Conservation (phyloP, 2,329 filamentous ascomycete species). For the Simplicillium sp. region DNA sequence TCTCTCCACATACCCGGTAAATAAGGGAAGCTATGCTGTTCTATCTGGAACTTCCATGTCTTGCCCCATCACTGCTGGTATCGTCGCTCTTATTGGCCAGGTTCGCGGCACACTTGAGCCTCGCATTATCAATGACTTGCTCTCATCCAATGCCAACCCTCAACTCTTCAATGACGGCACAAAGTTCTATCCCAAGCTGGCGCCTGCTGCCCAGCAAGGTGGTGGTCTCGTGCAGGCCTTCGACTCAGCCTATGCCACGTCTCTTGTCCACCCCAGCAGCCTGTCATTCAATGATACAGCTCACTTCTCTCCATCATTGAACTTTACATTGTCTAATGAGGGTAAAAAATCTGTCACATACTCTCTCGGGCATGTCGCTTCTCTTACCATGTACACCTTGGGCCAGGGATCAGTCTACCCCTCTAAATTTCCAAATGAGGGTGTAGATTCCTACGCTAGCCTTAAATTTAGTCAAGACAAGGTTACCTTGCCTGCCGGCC, state of each 20-base stretch:
- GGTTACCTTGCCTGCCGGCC: conserved; percentile 26
- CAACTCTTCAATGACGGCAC: conserved; percentile 26
- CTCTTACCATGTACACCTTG: conserved; percentile 36
- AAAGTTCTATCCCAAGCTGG: conserved; percentile 4
- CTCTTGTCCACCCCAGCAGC: neutral
- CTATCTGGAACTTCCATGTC: conserved; percentile 38
- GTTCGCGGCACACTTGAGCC: conserved; percentile 33
- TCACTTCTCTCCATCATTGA: conserved; percentile 30
- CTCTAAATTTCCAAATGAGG: neutral
- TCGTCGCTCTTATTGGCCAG: conserved; percentile 27
- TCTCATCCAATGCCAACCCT: conserved; percentile 31
- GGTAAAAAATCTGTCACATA: conserved; percentile 36
- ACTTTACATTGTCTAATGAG: conserved; percentile 41
- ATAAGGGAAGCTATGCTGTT: conserved; percentile 25
- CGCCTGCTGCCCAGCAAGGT: conserved; percentile 7
- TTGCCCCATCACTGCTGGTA: conserved; percentile 29
- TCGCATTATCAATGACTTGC: conserved; percentile 29
- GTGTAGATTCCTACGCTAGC: neutral
- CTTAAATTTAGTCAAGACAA: conserved; percentile 9
- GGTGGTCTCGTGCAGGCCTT: conserved; percentile 6
- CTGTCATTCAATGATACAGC: conserved; percentile 45
- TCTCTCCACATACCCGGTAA: conserved; percentile 33
- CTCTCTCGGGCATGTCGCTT: conserved; percentile 31
- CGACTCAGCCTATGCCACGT: conserved; percentile 3
- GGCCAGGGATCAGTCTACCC: conserved; percentile 22